A percentile compares a stretch with the other conserved stretches of the same genome.
These are phyloP conservation scores for Trichoderma aggressivum DNA, from an alignment of 2,329 filamentous ascomycete species.

Conservation along the genomic window DNA sequence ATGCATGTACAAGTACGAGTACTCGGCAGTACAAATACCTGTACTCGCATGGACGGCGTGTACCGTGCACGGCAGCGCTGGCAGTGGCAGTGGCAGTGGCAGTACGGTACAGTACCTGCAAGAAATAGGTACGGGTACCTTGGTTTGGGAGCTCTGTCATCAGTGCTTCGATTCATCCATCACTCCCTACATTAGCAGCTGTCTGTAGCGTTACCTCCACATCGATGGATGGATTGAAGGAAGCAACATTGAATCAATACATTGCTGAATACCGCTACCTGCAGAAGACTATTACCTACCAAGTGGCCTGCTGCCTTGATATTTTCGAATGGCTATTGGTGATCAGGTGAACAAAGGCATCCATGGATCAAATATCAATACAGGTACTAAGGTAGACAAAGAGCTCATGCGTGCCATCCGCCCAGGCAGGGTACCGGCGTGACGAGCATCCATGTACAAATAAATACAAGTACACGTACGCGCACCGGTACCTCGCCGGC, in stretches of 20 bases:
- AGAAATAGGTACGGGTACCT: neutral
- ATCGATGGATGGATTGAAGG: neutral
- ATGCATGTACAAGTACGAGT: neutral
- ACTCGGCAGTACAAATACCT: neutral
- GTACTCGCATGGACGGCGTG: neutral
- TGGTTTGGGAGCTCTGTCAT: neutral
- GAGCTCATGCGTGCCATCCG: neutral
- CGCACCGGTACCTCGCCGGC: neutral
- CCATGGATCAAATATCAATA: neutral
- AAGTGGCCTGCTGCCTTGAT: neutral
- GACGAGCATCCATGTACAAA: neutral
- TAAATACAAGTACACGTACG: neutral
- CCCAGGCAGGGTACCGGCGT: neutral
- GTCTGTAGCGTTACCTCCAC: neutral
- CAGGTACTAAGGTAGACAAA: no score
- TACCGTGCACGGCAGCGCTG: neutral
- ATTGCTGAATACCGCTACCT: neutral
- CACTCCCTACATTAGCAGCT: neutral
- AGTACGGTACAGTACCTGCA: neutral
- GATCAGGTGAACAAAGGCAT: neutral
- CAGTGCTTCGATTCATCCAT: neutral
- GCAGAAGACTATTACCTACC: neutral
- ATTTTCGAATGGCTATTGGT: neutral
- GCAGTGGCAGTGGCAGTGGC: neutral
- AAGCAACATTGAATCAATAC: neutral